Conservation (phyloP, 331 rosid species). For the Pyracantha coccinea region DNA sequence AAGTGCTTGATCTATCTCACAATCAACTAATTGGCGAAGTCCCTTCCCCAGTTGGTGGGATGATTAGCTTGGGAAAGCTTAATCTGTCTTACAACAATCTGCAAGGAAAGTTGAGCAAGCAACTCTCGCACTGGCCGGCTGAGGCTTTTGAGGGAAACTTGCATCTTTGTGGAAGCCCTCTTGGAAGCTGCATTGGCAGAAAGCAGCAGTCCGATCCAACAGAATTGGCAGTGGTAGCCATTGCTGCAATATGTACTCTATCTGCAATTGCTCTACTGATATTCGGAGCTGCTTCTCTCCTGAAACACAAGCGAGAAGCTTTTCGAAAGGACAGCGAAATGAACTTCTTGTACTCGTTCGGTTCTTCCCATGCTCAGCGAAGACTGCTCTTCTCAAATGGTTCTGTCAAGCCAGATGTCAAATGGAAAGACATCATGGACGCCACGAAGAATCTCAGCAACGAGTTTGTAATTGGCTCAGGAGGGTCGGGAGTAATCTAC, state of each 20-base stretch:
- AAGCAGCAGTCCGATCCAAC: slow-evolving; percentile 35
- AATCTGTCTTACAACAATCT: slow-evolving; percentile 68
- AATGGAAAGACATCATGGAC: slow-evolving; percentile 79
- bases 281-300: slow-evolving; percentile 31
- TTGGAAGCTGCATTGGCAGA: slow-evolving; percentile 27
- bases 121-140: slow-evolving; percentile 59
- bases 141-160: slow-evolving; percentile 56
- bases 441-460: slow-evolving; percentile 67
- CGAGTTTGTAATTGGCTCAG: slow-evolving; percentile 72
- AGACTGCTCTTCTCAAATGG: slow-evolving; percentile 54
- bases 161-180: slow-evolving; percentile 69
- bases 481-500: slow-evolving; percentile 83
- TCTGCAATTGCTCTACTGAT: slow-evolving; percentile 50
- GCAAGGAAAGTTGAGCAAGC: slow-evolving; percentile 52
- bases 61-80: slow-evolving; percentile 82
- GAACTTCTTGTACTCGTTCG: slow-evolving; percentile 55
- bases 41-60: slow-evolving; percentile 56
- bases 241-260: slow-evolving; percentile 54
- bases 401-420: slow-evolving; percentile 48
- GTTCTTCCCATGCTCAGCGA: slow-evolving; percentile 57
- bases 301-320: slow-evolving; percentile 37
- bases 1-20: slow-evolving; percentile 73
- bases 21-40: slow-evolving; percentile 67
- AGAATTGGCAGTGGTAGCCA: slow-evolving; percentile 34
- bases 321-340: slow-evolving; percentile 40